Evolutionary conservation across 495 filamentous ascomycete genomes (phyloP).

Genomic region (Pyronema omphalodes): DNA sequence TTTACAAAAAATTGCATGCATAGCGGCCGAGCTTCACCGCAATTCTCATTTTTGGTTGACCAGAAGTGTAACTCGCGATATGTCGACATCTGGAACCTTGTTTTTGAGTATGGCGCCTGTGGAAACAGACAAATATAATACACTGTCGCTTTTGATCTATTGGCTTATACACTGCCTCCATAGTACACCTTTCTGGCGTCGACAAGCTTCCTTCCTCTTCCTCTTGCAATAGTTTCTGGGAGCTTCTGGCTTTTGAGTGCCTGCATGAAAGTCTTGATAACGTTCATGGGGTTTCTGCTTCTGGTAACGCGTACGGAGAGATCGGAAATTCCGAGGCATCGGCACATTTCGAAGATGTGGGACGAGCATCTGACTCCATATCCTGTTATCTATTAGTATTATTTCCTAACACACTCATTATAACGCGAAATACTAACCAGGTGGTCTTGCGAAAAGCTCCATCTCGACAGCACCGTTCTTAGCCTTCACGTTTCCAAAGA

Average conservation of each 20-base stretch:
- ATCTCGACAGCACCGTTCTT: slow-evolving; percentile 76
- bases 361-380: slow-evolving; percentile 83
- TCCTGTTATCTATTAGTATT: slow-evolving; percentile 31
- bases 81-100: neutral
- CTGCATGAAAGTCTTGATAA: slow-evolving; percentile 71
- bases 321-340: slow-evolving; percentile 65
- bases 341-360: slow-evolving; percentile 82
- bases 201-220: slow-evolving; percentile 78
- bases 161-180: slow-evolving; percentile 43
- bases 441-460: slow-evolving; percentile 60
- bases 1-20: too few relatives aligned
- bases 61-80: neutral
- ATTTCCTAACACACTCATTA: neutral
- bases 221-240: slow-evolving; percentile 74
- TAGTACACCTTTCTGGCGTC: slow-evolving; percentile 97
- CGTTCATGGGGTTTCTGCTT: slow-evolving; percentile 86
- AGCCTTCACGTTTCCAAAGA: slow-evolving; percentile 63
- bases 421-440: slow-evolving; percentile 44
- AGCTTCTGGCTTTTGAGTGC: slow-evolving; percentile 65
- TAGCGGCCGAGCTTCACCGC: neutral
- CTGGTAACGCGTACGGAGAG: slow-evolving; percentile 61
- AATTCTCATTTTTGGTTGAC: neutral
- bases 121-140: neutral
- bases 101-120: neutral
- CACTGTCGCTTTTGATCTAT: neutral